These are phyloP conservation scores for Opeltia flavorubescens DNA, from an alignment of 495 filamentous ascomycete genomes.

Conservation along the genomic window DNA sequence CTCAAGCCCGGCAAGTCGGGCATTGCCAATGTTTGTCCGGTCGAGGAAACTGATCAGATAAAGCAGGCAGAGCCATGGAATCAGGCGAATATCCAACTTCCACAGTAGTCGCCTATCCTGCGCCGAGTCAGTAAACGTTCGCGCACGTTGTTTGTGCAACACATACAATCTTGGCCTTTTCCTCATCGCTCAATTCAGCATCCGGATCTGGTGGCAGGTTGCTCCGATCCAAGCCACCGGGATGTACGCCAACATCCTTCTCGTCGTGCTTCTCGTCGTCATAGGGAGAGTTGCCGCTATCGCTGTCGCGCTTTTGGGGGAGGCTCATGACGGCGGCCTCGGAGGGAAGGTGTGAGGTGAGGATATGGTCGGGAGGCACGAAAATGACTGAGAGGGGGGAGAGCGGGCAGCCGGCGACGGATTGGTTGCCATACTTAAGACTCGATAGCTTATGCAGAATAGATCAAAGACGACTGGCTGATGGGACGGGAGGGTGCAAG, in stretches of 20 bases:
- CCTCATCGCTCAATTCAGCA: slow-evolving; percentile 49
- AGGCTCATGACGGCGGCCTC: not conserved
- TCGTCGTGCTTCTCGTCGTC: slow-evolving; percentile 19
- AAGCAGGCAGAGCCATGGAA: slow-evolving; percentile 74
- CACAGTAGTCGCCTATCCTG: slow-evolving; percentile 55
- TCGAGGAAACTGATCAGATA: slow-evolving; percentile 73
- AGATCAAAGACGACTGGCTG: too few relatives aligned
- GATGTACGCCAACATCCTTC: slow-evolving; percentile 9
- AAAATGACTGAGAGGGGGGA: not conserved
- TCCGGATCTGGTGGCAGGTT: slow-evolving; percentile 45
- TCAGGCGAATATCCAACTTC: slow-evolving; percentile 55
- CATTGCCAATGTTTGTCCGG: slow-evolving; percentile 75
- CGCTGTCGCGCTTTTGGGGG: slow-evolving; percentile 4
- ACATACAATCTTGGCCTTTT: slow-evolving; percentile 52
- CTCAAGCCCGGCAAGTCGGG: slow-evolving; percentile 64
- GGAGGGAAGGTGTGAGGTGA: not conserved
- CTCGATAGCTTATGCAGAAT: too few relatives aligned
- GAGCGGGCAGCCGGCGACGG: too few relatives aligned
- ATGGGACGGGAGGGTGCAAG: too few relatives aligned
- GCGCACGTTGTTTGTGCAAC: not conserved
- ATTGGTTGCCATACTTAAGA: too few relatives aligned
- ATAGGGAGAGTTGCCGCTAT: slow-evolving; percentile 12
- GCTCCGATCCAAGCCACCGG: slow-evolving; percentile 7
- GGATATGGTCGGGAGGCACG: not conserved
- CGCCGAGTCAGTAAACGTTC: not conserved